These are phyloP conservation scores for Xylariaceae sp. DNA, from an alignment of 2,329 filamentous ascomycete genomes.

Conservation along the genomic window DNA sequence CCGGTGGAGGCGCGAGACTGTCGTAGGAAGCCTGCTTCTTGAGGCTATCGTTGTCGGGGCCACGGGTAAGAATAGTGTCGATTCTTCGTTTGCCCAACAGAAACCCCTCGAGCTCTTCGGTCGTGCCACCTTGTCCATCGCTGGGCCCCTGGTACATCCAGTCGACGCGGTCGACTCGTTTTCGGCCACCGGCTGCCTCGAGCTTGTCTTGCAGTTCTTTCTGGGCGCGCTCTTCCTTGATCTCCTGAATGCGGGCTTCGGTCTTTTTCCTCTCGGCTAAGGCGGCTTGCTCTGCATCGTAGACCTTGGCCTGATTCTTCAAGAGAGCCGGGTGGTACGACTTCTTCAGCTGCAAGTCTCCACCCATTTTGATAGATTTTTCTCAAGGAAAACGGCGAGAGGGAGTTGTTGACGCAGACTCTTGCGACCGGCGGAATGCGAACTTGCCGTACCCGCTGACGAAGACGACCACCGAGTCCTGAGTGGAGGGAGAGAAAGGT, in stretches of 20 bases:
- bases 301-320: slow-evolving; percentile 87
- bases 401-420: too few species aligned
- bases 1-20: slow-evolving; percentile 59
- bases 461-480: too few species aligned
- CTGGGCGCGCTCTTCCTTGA: slow-evolving; percentile 88
- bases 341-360: slow-evolving; percentile 89
- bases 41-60: slow-evolving; percentile 74
- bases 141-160: slow-evolving; percentile 97
- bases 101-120: slow-evolving; percentile 91
- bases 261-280: slow-evolving; percentile 93
- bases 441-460: too few species aligned
- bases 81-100: slow-evolving; percentile 89
- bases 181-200: slow-evolving; percentile 81
- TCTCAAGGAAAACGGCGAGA: background rate
- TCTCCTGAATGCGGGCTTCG: slow-evolving; percentile 86
- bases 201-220: slow-evolving; percentile 89
- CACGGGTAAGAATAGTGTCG: slow-evolving; percentile 76
- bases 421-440: too few species aligned
- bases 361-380: slow-evolving; percentile 63
- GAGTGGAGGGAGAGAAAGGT: too few species aligned
- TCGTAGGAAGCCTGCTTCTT: slow-evolving; percentile 70
- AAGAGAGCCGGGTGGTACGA: slow-evolving; percentile 90
- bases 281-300: slow-evolving; percentile 72
- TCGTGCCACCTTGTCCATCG: slow-evolving; percentile 69
- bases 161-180: slow-evolving; percentile 79